These are phyloP conservation scores for Novymonas esmeraldas DNA, from an alignment of 208 protist genomes.

Conservation along the genomic window DNA sequence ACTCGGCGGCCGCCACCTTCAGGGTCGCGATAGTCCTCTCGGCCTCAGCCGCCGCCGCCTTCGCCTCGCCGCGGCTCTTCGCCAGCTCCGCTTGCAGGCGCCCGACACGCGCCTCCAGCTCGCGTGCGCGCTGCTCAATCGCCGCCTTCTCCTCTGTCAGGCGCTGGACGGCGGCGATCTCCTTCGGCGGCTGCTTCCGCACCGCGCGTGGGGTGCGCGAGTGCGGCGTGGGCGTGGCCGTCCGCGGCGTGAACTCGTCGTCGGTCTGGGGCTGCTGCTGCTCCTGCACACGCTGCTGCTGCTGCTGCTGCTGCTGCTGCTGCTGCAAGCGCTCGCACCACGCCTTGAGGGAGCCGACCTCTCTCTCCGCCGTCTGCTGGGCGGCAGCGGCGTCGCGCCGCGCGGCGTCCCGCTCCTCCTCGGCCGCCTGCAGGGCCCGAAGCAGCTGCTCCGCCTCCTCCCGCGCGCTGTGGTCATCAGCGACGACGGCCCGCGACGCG, in stretches of 20 bases:
- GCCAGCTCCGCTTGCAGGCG: slow-evolving; percentile 32
- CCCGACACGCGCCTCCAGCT: slow-evolving; percentile 37
- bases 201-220: slow-evolving; percentile 25
- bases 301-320: slow-evolving; percentile 31
- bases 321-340: slow-evolving; percentile 52
- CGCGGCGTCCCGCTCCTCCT: slow-evolving; percentile 21
- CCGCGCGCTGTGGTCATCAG: slow-evolving; percentile 27
- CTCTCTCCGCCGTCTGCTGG: slow-evolving; percentile 33
- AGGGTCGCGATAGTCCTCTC: slow-evolving; percentile 7
- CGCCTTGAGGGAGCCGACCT: slow-evolving; percentile 49
- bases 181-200: slow-evolving; percentile 23
- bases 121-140: slow-evolving; percentile 16
- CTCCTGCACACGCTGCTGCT: slow-evolving; percentile 32
- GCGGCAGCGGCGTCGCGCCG: slow-evolving; percentile 16
- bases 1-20: background rate
- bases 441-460: slow-evolving; percentile 35
- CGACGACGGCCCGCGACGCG: slow-evolving; percentile 33
- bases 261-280: slow-evolving; percentile 6
- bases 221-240: slow-evolving; percentile 17
- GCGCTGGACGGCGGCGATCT: slow-evolving; percentile 3
- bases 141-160: slow-evolving; percentile 34
- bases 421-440: slow-evolving; percentile 27
- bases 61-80: slow-evolving; percentile 19
- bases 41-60: slow-evolving; percentile 6
- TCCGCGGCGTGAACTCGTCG: slow-evolving; percentile 32